Evolutionary conservation across 2,329 filamentous ascomycete genomes (phyloP), one percentile per base, ranked within the genome.

Genomic region (Penicillium frequentans): DNA sequence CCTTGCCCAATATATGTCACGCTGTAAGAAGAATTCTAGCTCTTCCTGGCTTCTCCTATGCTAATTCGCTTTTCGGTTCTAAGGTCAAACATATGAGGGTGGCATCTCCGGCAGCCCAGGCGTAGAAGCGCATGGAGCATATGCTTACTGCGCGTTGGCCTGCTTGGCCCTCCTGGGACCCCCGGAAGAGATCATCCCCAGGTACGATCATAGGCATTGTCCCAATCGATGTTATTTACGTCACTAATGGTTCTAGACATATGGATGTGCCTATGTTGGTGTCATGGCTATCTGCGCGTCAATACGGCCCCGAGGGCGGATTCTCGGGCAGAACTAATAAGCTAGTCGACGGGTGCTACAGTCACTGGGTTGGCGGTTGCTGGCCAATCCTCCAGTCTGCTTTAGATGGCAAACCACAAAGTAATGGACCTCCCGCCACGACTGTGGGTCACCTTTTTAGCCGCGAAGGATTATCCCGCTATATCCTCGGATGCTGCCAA

Each of bases 331-430:
- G 95, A 65, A 96, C 93, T 27, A 98, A 98, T 81, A 99, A 99
- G 78, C 83, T 99, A 31, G 95, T 98, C 31, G 95, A 99, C 74
- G 95, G 93, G 46, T 99, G 95, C 78, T 99, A 99, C 79, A 96
- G 91, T 72, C 93, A 97, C 76, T 99, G 95, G 95, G 89, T 96
- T 33, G 95, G 95, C 54, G 90, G 90, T 54, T 98, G 93, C 78
- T 99, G 93, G 91, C 89, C 93, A 46, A 77, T 99, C 63, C 81
- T 98, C 64, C 90, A 97, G 78, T 90, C 91, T 56, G 88, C 88
- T 54, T 77, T 95, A 56, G 83, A 84, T 64, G 84, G 83, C 27
- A 79, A 80, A 54, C 75, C 73, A 53, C 60, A 65, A 52, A 61
- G 64, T 44, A 52, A 64, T 29, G 59, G 60, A 23, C 59, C 62